Base-by-base conservation (phyloP, 495 filamentous ascomycete species). In the Podospora conica region DNA sequence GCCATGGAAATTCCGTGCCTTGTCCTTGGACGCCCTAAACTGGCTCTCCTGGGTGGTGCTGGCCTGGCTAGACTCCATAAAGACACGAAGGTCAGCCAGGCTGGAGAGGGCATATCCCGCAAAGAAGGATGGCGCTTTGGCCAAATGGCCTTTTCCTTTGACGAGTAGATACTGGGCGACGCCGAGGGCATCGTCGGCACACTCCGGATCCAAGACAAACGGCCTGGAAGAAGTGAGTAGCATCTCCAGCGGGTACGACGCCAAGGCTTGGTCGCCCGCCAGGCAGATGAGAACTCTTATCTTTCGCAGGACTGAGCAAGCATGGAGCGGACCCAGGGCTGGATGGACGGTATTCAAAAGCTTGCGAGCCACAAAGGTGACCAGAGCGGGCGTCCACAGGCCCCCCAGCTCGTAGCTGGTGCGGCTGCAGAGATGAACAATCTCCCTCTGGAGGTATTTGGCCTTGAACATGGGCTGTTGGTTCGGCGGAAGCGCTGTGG, bases 161-260 rank as follows among this genome's bases (percentile, higher is more conserved):
- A 85, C 81, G 9, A 98, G 76, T 3, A 99, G 82, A 72, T 96
- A 97, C 78, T 92, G 91, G 54, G 91, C 83, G 31, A 99, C 84
- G 0, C 92, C 94, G 31, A 98, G 77, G 6, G 91, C 87, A 79
- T 99, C 95, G 68, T 97, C 91, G n/a, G 93, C 90, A 74, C 93
- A 98, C 71, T 93, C 86, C 2, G 86, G 78, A 70, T 97, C 91
- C 1, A 86, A 85, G 21, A 97, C 81, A 67, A 91, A 96, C 2
- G 89, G 88, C 20, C 88, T 82, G 53, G 98, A 82, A 4, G 91
- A 86, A 70, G 92, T 90, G 24, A 98, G 80, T 1, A 93, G 79
- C 92, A 97, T 96, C 72, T 98, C 91, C n/a, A 98, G 76, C 7
- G 91, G 90, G 76, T 97, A 98, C 1, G 88, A 89, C 58, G 85